A percentile compares a stretch with the other conserved stretches of the same genome.
phyloP scores from a whole-genome alignment of 371 early-diverging fungal species.

The Capniomyces stellatus region DNA sequence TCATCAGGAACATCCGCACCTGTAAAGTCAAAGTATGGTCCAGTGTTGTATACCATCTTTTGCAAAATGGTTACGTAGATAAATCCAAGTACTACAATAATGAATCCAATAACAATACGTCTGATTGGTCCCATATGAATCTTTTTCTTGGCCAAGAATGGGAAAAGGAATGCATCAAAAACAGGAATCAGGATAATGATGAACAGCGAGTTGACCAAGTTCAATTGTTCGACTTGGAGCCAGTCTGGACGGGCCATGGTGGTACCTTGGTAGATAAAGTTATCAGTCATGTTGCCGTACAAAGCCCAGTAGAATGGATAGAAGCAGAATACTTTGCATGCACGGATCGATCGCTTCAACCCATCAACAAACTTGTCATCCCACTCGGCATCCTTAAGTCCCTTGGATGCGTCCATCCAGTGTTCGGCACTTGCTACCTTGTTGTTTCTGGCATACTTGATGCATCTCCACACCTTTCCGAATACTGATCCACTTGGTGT shows the following conservation, averaged over 20 bases:
- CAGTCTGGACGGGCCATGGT: conserved; percentile 41
- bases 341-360: conserved; percentile 36
- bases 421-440: conserved; percentile 20
- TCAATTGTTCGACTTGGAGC: conserved; percentile 39
- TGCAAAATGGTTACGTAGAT: conserved; percentile 48
- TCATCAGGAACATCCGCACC: conserved; percentile 8
- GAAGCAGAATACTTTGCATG: conserved; percentile 53
- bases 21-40: conserved; percentile 33
- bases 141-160: conserved; percentile 36
- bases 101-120: conserved; percentile 53
- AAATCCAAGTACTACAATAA: conserved; percentile 37
- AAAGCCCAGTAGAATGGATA: conserved; percentile 61
- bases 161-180: conserved; percentile 45
- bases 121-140: conserved; percentile 41
- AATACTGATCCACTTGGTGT: conserved; percentile 45
- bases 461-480: conserved; percentile 29
- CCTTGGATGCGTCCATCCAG: conserved; percentile 29
- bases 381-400: conserved; percentile 27
- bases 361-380: conserved; percentile 49
- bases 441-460: conserved; percentile 34
- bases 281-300: conserved; percentile 52
- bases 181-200: conserved; percentile 50
- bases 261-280: conserved; percentile 46
- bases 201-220: conserved; percentile 33
- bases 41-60: conserved; percentile 35